Base-by-base conservation (phyloP, 73 alveolate species). In the Stentor coeruleus region DNA sequence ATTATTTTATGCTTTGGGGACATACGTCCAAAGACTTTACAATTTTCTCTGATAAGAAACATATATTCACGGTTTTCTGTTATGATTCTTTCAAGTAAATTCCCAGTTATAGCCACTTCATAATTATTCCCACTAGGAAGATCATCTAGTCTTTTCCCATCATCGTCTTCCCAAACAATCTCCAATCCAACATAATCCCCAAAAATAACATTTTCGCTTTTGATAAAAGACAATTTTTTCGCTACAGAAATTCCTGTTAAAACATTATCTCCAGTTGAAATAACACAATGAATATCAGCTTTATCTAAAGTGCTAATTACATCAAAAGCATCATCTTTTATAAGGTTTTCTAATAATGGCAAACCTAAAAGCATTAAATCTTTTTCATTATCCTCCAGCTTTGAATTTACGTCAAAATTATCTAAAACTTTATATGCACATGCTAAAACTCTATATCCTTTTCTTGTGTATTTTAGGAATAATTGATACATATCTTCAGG, bases 201-300 rank as follows among this genome's bases (percentile, higher is more conserved):
- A 20, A 74, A 36, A 14, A 4, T 35, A 31, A n/a, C 77, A 37
- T 74, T 26, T n/a, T 20, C 3, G 42, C 31, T 6, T n/a, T 38
- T 72, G 38, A 76, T 76, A 15, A 83, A 58, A n/a, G 60, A 49
- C 1, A 98, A 94, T 86, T 93, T 93, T 92, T 93, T 90, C 15
- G 97, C 98, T 0, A 96, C 99, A 15, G 99, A 87, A 38, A 90
- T 87, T n/a, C 99, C 99, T 4, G 99, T 97, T 66, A 92, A 87
- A 66, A 93, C 89, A 87, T 96, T 96, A 91, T 97, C 99, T 74
- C 99, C 99, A 37, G 99, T 97, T 0, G 98, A 99, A 97, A 97
- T 95, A 36, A 93, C 92, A 74, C 97, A 93, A 79, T 96, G 81
- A 35, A 97, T 88, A 39, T 92, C 92, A 30, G 98, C 98, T 42